Percentiles rank a stretch among this genome's conserved stretches.
Evolutionary conservation across 2,329 filamentous ascomycete species (phyloP).

Genomic region (Hypoxylon sp.): DNA sequence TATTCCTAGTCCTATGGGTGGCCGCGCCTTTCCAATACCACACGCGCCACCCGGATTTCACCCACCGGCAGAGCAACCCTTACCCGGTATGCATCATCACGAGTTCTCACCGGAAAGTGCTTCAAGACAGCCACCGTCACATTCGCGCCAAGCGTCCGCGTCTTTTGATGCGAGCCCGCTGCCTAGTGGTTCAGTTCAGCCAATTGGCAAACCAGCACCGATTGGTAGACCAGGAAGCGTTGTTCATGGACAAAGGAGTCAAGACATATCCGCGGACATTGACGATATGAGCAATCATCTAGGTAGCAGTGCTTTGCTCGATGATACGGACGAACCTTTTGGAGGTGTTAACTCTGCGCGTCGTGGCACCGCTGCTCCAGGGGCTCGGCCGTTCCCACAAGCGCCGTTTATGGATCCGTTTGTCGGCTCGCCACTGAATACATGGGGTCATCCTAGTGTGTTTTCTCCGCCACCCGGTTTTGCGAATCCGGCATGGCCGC

Average conservation of each 20-base stretch:
- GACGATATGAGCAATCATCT: constrained; percentile 84
- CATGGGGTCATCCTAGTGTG: constrained; percentile 59
- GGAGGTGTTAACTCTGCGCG: constrained; percentile 58
- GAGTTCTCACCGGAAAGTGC: constrained; percentile 56
- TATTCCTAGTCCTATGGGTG: constrained; percentile 54
- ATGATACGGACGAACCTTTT: constrained; percentile 76
- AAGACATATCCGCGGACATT: constrained; percentile 66
- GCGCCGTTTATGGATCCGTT: constrained; percentile 60
- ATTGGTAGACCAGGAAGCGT: constrained; percentile 89
- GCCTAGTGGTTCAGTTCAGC: constrained; percentile 70
- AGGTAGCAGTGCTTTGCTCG: constrained; percentile 89
- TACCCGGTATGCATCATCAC: constrained; percentile 58
- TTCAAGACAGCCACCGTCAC: constrained; percentile 64
- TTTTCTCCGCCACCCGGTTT: constrained; percentile 65
- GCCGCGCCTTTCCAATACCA: constrained; percentile 61
- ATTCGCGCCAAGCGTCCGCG: constrained; percentile 82
- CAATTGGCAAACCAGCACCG: constrained; percentile 85
- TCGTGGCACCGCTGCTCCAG: constrained; percentile 68
- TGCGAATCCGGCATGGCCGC: constrained; percentile 57
- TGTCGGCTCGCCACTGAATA: constrained; percentile 53
- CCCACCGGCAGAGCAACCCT: constrained; percentile 58
- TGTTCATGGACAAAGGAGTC: constrained; percentile 65
- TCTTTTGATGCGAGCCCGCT: constrained; percentile 71
- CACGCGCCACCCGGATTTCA: constrained; percentile 70
- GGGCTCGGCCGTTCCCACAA: constrained; percentile 62